Evolutionary conservation across 2,329 filamentous ascomycete genomes (phyloP).

Genomic region (Botrytis sinoallii): DNA sequence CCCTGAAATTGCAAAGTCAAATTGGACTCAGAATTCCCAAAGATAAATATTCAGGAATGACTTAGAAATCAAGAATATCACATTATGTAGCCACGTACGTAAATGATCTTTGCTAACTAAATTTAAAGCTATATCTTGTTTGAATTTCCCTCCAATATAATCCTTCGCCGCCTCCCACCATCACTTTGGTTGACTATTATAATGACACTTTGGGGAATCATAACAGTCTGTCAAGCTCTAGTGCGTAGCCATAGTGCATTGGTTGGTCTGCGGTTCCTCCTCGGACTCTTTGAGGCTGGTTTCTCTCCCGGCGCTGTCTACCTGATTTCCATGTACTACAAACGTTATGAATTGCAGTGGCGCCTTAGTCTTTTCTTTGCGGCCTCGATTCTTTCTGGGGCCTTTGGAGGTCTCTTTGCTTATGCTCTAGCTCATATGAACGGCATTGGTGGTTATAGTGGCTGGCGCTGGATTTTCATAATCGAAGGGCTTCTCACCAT

Average conservation of each 20-base stretch:
- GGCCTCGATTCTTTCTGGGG: conserved; percentile 51
- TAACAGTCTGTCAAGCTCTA: conserved; percentile 27
- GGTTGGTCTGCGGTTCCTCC: conserved; percentile 65
- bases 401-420: conserved; percentile 54
- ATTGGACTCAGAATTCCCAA: not conserved
- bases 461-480: conserved; percentile 45
- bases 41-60: not conserved
- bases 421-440: conserved; percentile 53
- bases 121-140: conserved; percentile 39
- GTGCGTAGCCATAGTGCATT: conserved; percentile 57
- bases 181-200: conserved; percentile 41
- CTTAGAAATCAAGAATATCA: not conserved
- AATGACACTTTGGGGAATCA: conserved; percentile 46
- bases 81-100: not conserved
- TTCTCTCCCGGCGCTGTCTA: conserved; percentile 60
- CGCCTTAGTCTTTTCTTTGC: conserved; percentile 54
- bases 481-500: conserved; percentile 44
- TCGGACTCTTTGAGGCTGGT: conserved; percentile 50
- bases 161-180: conserved; percentile 38
- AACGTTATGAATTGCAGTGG: conserved; percentile 47
- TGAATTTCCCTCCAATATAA: conserved; percentile 35
- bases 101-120: not conserved
- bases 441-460: conserved; percentile 48
- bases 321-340: conserved; percentile 49
- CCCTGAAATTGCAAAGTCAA: not conserved